phyloP scores from a whole-genome alignment of 2,329 filamentous ascomycete genomes.

The Hypoxylon sp. region DNA sequence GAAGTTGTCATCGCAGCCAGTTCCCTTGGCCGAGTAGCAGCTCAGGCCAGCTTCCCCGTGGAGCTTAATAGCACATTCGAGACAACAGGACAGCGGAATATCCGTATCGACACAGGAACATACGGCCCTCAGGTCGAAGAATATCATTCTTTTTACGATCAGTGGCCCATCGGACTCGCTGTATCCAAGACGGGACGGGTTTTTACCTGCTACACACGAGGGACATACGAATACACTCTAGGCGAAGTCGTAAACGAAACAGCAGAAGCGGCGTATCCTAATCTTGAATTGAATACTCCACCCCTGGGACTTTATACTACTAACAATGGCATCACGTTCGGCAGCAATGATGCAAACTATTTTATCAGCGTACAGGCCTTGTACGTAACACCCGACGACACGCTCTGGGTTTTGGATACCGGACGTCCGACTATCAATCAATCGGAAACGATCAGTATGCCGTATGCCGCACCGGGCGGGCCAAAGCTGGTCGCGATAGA shows the following conservation, averaged over 20 bases:
- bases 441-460: conserved; percentile 49
- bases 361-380: conserved; percentile 56
- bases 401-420: conserved; percentile 56
- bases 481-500: conserved; percentile 55
- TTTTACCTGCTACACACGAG: conserved; percentile 57
- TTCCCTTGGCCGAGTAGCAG: conserved; percentile 1
- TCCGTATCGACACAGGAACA: conserved; percentile 56
- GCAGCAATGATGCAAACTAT: conserved; percentile 51
- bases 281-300: conserved; percentile 48
- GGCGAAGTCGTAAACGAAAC: conserved; percentile 57
- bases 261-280: conserved; percentile 57
- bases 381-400: conserved; percentile 55
- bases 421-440: conserved; percentile 54
- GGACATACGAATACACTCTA: conserved; percentile 55
- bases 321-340: conserved; percentile 53
- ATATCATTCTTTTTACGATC: conserved; percentile 57
- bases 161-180: conserved; percentile 57
- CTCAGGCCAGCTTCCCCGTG: conserved; percentile 13
- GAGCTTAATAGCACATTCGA: conserved; percentile 25
- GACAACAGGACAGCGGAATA: conserved; percentile 26
- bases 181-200: conserved; percentile 53
- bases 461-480: conserved; percentile 55
- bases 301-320: conserved; percentile 42
- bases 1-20: neutral
- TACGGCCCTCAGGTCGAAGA: conserved; percentile 58